These are phyloP conservation scores for Sisymbrium irio DNA, from an alignment of 345 rosid species.

Conservation along the genomic window DNA sequence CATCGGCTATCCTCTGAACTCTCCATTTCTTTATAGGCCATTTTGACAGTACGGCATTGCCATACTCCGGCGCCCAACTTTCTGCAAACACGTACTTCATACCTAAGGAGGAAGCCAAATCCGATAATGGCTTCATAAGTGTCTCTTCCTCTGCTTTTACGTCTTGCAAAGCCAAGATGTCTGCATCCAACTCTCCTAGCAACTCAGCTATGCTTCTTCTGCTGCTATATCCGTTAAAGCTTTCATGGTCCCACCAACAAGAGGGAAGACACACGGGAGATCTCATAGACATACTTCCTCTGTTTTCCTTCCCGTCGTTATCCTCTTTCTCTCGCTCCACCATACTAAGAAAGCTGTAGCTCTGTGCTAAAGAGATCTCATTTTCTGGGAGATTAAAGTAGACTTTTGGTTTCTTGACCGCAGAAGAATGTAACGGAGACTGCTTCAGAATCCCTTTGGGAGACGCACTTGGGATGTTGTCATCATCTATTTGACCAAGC, in stretches of 20 bases:
- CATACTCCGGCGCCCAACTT: slow-evolving; percentile 95
- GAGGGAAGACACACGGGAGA: slow-evolving; percentile 85
- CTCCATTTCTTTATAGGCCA: slow-evolving; percentile 85
- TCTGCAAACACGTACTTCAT: slow-evolving; percentile 89
- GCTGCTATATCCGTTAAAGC: slow-evolving; percentile 38
- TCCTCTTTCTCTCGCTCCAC: slow-evolving; percentile 40
- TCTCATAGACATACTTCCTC: slow-evolving; percentile 62
- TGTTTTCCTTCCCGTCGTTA: slow-evolving; percentile 41
- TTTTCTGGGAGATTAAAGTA: slow-evolving; percentile 89
- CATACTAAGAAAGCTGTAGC: slow-evolving; percentile 43
- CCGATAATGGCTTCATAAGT: slow-evolving; percentile 83
- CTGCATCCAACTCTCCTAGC: slow-evolving; percentile 77
- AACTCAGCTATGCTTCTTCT: slow-evolving; percentile 77
- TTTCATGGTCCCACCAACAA: slow-evolving; percentile 47
- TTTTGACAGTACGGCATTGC: slow-evolving; percentile 79
- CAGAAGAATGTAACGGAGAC: slow-evolving; percentile 59
- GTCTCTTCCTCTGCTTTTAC: slow-evolving; percentile 89
- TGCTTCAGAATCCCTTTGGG: slow-evolving; percentile 87
- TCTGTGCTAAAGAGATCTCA: slow-evolving; percentile 80
- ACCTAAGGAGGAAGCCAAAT: slow-evolving; percentile 70
- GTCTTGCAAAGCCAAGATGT: slow-evolving; percentile 79
- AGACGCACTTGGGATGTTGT: slow-evolving; percentile 29
- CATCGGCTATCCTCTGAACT: slow-evolving; percentile 74
- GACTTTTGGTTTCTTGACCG: slow-evolving; percentile 56
- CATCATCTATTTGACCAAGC: slow-evolving; percentile 30